phyloP scores from a whole-genome alignment of 2,329 filamentous ascomycete species.

The Verruconis gallopava region DNA sequence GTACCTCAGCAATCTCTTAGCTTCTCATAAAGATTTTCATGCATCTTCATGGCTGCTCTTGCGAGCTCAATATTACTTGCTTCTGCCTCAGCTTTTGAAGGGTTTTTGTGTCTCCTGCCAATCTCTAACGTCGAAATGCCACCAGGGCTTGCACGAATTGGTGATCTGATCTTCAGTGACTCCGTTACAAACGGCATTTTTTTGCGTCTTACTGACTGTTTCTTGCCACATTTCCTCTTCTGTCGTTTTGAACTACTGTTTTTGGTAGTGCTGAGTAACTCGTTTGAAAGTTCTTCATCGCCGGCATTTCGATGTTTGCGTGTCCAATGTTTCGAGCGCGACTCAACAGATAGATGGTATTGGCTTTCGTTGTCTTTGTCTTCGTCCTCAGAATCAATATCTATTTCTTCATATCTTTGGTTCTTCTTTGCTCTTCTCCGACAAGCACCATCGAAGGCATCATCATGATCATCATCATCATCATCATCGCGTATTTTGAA shows the following conservation, averaged over 20 bases:
- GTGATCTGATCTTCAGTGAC: constrained; percentile 15
- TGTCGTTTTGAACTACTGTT: constrained; percentile 22
- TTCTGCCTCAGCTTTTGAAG: constrained; percentile 19
- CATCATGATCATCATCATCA: constrained; percentile 27
- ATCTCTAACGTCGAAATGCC: background rate
- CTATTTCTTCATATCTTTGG: constrained; percentile 32
- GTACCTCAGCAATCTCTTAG: background rate
- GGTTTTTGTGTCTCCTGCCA: constrained; percentile 1
- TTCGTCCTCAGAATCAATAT: constrained; percentile 33
- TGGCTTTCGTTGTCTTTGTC: constrained; percentile 17
- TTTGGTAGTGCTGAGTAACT: constrained; percentile 29
- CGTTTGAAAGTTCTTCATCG: constrained; percentile 29
- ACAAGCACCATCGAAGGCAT: constrained; percentile 19
- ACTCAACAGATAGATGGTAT: constrained; percentile 9
- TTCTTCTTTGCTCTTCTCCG: constrained; percentile 15
- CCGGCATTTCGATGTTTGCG: constrained; percentile 25
- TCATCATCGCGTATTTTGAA: constrained; percentile 26
- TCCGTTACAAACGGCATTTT: constrained; percentile 17
- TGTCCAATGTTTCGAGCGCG: constrained; percentile 28
- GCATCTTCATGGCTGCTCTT: background rate
- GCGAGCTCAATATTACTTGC: background rate
- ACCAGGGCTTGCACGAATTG: constrained; percentile 11
- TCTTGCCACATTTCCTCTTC: constrained; percentile 16
- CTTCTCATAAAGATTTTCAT: background rate
- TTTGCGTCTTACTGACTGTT: constrained; percentile 18